A percentile compares a stretch with the other conserved stretches of the same genome.
Evolutionary conservation across 2,329 filamentous ascomycete genomes (phyloP).

Genomic region (Botrytis hyacinthi): DNA sequence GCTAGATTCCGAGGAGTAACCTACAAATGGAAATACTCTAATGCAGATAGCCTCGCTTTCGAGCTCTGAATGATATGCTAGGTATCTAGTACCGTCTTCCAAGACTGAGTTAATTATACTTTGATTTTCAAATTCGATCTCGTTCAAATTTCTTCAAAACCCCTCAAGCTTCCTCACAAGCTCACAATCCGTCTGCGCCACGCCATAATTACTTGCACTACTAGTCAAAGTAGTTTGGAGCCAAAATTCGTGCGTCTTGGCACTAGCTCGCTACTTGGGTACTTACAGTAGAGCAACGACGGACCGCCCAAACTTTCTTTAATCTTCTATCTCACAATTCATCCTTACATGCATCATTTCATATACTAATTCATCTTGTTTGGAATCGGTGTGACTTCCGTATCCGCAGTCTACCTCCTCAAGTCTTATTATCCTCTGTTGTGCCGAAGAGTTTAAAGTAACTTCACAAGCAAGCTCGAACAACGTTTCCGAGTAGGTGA

Average conservation of each 20-base stretch:
- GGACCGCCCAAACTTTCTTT: neutral
- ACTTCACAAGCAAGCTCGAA: neutral
- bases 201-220: neutral
- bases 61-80: neutral
- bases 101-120: neutral
- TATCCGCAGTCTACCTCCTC: neutral
- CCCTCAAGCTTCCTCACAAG: neutral
- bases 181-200: neutral
- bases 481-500: neutral
- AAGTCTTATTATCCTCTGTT: neutral
- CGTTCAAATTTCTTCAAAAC: neutral
- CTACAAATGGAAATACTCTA: neutral
- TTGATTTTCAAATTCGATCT: neutral
- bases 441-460: neutral
- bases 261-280: neutral
- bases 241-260: constrained; percentile 6
- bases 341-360: neutral
- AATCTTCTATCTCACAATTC: neutral
- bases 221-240: constrained; percentile 9
- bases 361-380: neutral
- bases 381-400: neutral
- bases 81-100: neutral
- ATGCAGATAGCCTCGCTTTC: neutral
- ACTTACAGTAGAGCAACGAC: neutral
- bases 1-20: neutral